phyloP scores from a whole-genome alignment of 78 protist species.

The Dictyostelium purpureum region DNA sequence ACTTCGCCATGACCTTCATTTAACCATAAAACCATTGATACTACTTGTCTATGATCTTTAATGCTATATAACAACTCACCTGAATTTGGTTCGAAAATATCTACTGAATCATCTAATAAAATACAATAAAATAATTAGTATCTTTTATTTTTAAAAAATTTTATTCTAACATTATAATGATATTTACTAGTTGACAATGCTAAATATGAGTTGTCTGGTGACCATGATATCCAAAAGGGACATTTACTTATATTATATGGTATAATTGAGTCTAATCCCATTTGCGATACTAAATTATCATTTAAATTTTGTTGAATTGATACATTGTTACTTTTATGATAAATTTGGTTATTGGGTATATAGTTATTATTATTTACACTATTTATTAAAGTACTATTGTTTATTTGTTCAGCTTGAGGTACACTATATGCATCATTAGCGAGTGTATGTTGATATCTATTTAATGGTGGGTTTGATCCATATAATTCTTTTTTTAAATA shows the following conservation, averaged over 20 bases:
- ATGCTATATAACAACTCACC: constrained; percentile 41
- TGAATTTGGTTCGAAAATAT: constrained; percentile 42
- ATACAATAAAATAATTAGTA: background rate
- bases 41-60: constrained; percentile 28
- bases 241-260: background rate
- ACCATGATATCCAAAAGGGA: constrained; percentile 33
- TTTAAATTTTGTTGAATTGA: background rate
- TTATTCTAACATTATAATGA: background rate
- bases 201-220: constrained; percentile 25
- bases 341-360: background rate
- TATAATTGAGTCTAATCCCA: background rate
- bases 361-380: background rate
- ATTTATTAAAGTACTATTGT: background rate
- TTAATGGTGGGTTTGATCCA: background rate
- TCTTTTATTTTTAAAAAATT: too few relatives aligned
- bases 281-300: background rate
- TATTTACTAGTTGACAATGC: constrained; percentile 38
- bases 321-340: background rate
- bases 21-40: constrained; percentile 41
- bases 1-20: background rate
- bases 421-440: background rate
- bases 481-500: background rate
- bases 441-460: background rate
- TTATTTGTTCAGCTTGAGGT: background rate
- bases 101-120: constrained; percentile 24